Conservation (phyloP, 805 yeast species). For the Alloascoidea hylecoeti region DNA sequence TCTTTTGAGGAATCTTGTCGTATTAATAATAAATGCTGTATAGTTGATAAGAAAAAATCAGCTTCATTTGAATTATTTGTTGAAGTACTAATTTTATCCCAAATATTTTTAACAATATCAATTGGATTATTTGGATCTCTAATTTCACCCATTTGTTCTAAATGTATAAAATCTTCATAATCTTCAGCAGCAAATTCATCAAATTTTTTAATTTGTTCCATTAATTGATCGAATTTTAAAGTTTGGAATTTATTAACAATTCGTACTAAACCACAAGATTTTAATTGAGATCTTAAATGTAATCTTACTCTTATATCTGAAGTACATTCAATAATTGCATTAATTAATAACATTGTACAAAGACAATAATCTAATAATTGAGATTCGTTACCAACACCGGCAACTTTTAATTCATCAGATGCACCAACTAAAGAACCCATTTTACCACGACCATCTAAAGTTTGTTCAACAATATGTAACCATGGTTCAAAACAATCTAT, state of each 20-base stretch:
- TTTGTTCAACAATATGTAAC: conserved; percentile 49
- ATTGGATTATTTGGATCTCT: conserved; percentile 59
- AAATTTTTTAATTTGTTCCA: conserved; percentile 53
- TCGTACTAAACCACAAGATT: conserved; percentile 38
- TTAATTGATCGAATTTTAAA: conserved; percentile 42
- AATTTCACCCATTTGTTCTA: conserved; percentile 26
- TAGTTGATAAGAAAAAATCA: conserved; percentile 41
- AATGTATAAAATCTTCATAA: conserved; percentile 25
- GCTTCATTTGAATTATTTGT: conserved; percentile 45
- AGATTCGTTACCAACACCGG: conserved; percentile 37
- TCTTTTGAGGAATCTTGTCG: conserved; percentile 18
- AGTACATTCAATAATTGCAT: conserved; percentile 31
- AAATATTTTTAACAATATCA: conserved; percentile 44
- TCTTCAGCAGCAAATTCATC: conserved; percentile 42
- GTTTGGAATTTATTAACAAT: conserved; percentile 36
- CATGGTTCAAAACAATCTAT: conserved; percentile 48
- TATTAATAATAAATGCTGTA: conserved; percentile 49
- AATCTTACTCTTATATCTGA: conserved; percentile 25
- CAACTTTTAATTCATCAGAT: conserved; percentile 57
- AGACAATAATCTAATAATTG: conserved; percentile 58
- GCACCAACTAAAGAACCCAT: conserved; percentile 91
- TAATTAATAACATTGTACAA: conserved; percentile 55
- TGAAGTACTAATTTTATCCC: conserved; percentile 42
- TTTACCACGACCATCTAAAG: conserved; percentile 76
- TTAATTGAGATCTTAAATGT: conserved; percentile 44